Evolutionary conservation across 371 early-diverging fungal species (phyloP).

Genomic region (Mortierella sp.): DNA sequence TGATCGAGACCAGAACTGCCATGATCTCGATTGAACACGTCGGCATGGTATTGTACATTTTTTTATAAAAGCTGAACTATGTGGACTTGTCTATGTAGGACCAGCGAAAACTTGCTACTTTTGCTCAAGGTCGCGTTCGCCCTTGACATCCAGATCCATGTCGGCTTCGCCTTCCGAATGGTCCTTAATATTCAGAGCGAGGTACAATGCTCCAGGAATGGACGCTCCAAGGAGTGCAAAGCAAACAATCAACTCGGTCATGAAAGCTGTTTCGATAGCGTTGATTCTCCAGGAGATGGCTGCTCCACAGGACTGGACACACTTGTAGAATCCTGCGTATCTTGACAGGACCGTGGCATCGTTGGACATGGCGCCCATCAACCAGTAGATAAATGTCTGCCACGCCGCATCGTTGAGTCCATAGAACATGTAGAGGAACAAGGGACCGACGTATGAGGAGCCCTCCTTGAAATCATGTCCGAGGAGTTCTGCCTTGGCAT

Average conservation of each 20-base stretch:
- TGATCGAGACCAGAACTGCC: no score
- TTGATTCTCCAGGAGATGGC: conserved; percentile 63
- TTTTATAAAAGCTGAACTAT: no score
- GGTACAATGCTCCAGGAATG: conserved; percentile 47
- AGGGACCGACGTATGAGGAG: conserved; percentile 61
- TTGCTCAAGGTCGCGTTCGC: conserved; percentile 3
- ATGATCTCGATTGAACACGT: no score
- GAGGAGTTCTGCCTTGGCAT: conserved; percentile 13
- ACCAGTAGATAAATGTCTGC: conserved; percentile 76
- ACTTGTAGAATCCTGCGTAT: conserved; percentile 88
- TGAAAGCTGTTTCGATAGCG: conserved; percentile 39
- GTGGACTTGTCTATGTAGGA: no score
- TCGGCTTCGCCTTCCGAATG: conserved; percentile 28
- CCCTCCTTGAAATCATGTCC: conserved; percentile 48
- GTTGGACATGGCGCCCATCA: conserved; percentile 77
- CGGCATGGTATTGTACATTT: no score
- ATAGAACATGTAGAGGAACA: conserved; percentile 74
- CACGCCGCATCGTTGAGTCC: conserved; percentile 78
- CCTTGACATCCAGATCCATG: conserved; percentile 2
- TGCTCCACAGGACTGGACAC: conserved; percentile 77
- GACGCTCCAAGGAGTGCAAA: conserved; percentile 55
- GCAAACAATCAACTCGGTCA: conserved; percentile 55
- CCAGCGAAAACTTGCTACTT: no score
- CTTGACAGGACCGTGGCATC: conserved; percentile 75
- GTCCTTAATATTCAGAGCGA: conserved; percentile 50